phyloP scores from a whole-genome alignment of 495 filamentous ascomycete species.

The Saxispiralis lemnorum region DNA sequence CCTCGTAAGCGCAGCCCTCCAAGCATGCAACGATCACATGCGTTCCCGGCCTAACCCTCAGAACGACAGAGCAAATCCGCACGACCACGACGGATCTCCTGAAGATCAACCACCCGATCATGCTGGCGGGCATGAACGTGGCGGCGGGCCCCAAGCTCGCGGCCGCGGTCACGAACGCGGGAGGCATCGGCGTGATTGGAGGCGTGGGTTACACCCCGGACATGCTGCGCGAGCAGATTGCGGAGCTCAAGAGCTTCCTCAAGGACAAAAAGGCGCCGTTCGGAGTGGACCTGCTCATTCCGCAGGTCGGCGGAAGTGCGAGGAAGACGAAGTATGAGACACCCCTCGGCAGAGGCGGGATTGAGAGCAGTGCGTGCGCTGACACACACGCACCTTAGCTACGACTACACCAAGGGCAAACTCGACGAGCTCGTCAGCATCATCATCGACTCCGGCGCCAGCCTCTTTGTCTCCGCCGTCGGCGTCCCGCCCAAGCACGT shows the following conservation, averaged over 20 bases:
- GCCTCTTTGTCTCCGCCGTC: conserved; percentile 91
- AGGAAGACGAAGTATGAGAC: conserved; percentile 57
- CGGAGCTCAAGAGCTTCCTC: conserved; percentile 78
- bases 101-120: conserved; percentile 88
- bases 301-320: conserved; percentile 83
- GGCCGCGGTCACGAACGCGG: conserved; percentile 91
- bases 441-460: conserved; percentile 76
- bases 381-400: too few species aligned
- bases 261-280: conserved; percentile 95
- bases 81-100: conserved; percentile 59
- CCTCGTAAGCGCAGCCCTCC: conserved; percentile 6
- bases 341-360: background rate
- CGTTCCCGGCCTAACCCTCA: background rate
- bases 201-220: conserved; percentile 93
- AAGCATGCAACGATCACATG: background rate
- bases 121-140: conserved; percentile 98
- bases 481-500: conserved; percentile 79
- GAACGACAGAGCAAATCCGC: conserved; percentile 14
- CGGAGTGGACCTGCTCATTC: conserved; percentile 85
- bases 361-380: background rate
- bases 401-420: conserved; percentile 53
- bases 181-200: conserved; percentile 89
- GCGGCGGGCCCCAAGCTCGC: conserved; percentile 93
- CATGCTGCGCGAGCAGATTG: conserved; percentile 88
- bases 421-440: conserved; percentile 79